phyloP scores from a whole-genome alignment of 495 filamentous ascomycete species.

The Talaromyces adpressus region DNA sequence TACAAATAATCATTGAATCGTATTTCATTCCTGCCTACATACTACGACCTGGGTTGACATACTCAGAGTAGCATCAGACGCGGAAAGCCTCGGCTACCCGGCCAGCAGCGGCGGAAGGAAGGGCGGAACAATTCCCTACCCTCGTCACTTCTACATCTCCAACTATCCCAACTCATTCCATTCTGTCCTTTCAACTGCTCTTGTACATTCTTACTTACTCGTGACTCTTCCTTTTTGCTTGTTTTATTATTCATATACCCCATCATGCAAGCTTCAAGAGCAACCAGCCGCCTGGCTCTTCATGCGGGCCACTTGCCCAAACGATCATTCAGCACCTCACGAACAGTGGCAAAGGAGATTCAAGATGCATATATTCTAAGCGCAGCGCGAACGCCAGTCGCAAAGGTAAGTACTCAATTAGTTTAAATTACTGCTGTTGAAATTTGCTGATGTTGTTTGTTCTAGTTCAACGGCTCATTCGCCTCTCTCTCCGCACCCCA shows the following conservation, averaged over 20 bases:
- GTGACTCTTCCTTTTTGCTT: background rate
- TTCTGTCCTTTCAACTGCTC: background rate
- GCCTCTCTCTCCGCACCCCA: slow-evolving; percentile 72
- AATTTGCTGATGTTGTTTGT: background rate
- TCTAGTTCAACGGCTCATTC: slow-evolving; percentile 87
- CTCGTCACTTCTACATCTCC: slow-evolving; percentile 3
- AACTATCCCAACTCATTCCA: background rate
- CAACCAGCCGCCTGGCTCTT: slow-evolving; percentile 20
- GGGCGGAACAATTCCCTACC: slow-evolving; percentile 4
- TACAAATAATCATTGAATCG: background rate
- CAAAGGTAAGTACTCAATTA: slow-evolving; percentile 49
- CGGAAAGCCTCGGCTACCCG: slow-evolving; percentile 9
- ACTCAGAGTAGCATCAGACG: background rate
- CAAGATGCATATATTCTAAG: slow-evolving; percentile 88
- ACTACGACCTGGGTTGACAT: background rate
- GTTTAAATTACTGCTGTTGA: background rate
- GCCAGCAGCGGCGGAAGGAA: slow-evolving; percentile 1
- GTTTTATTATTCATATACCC: background rate
- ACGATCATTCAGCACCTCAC: slow-evolving; percentile 62
- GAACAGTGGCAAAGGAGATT: slow-evolving; percentile 56
- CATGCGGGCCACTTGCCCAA: slow-evolving; percentile 38
- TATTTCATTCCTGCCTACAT: background rate
- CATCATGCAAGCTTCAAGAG: slow-evolving; percentile 20
- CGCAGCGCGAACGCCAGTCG: slow-evolving; percentile 80
- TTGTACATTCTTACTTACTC: background rate